Conservation (phyloP, 78 protist species). For the Tieghemostelium lacteum region DNA sequence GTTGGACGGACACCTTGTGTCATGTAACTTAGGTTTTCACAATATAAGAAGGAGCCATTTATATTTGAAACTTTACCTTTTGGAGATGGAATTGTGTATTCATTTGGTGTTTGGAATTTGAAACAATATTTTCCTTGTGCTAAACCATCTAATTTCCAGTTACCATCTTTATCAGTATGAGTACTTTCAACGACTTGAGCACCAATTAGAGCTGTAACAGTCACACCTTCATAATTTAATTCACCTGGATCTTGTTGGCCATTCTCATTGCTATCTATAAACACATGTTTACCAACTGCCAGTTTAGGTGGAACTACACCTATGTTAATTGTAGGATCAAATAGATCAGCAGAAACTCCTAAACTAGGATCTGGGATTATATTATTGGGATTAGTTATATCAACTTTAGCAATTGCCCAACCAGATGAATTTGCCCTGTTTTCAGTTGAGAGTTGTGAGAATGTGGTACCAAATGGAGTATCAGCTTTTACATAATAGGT, state of each 20-base stretch:
- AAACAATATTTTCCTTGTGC: slow-evolving; percentile 5
- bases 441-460: neutral
- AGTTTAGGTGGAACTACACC: slow-evolving; percentile 33
- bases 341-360: neutral
- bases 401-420: neutral
- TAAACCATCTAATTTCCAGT: neutral
- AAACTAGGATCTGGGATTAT: neutral
- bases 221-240: neutral
- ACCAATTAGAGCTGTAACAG: neutral
- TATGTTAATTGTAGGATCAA: neutral
- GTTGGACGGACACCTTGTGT: neutral
- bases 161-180: slow-evolving; percentile 11
- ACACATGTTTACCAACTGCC: slow-evolving; percentile 31
- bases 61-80: neutral
- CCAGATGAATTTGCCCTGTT: slow-evolving; percentile 17
- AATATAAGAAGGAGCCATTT: neutral
- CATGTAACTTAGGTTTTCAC: neutral
- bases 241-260: slow-evolving; percentile 5
- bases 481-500: neutral
- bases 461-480: neutral
- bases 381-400: neutral
- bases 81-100: neutral
- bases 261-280: slow-evolving; percentile 6
- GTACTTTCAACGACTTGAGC: neutral
- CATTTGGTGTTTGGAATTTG: neutral